phyloP scores from a whole-genome alignment of 352 stramenopile genomes.

The Globisporangium cederbergense region DNA sequence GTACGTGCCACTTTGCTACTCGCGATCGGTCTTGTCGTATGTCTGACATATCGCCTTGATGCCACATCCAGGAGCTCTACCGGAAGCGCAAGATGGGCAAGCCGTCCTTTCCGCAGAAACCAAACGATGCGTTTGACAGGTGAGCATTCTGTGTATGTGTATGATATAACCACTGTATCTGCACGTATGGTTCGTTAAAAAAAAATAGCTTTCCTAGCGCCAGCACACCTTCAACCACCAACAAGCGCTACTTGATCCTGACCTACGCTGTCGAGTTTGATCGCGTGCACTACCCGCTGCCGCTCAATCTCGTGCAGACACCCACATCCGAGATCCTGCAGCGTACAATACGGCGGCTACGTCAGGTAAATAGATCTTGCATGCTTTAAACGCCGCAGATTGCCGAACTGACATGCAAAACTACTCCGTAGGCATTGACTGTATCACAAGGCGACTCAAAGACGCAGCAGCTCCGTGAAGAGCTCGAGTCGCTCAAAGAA shows the following conservation, averaged over 20 bases:
- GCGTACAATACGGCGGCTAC: conserved; percentile 73
- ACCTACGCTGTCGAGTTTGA: conserved; percentile 94
- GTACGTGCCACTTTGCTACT: conserved; percentile 16
- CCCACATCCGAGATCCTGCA: conserved; percentile 70
- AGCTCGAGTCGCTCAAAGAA: conserved; percentile 47
- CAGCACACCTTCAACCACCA: neutral
- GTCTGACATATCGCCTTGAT: neutral
- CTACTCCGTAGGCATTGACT: conserved; percentile 8
- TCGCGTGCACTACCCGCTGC: conserved; percentile 92
- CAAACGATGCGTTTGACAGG: conserved; percentile 19
- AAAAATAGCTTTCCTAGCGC: conserved; percentile 11
- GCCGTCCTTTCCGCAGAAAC: neutral
- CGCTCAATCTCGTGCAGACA: conserved; percentile 64
- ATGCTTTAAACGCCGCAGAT: too few species aligned
- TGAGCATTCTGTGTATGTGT: neutral
- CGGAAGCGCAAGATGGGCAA: conserved; percentile 66
- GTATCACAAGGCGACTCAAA: conserved; percentile 20
- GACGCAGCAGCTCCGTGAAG: conserved; percentile 25
- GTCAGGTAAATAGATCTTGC: conserved; percentile 23
- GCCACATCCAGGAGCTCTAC: conserved; percentile 54
- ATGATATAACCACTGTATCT: neutral
- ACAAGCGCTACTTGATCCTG: conserved; percentile 91
- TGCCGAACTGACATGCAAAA: too few species aligned
- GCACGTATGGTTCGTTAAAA: neutral
- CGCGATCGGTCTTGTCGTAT: neutral